Conservation (phyloP, 129 eudicot species). For the Chrysanthemum makinoi region DNA sequence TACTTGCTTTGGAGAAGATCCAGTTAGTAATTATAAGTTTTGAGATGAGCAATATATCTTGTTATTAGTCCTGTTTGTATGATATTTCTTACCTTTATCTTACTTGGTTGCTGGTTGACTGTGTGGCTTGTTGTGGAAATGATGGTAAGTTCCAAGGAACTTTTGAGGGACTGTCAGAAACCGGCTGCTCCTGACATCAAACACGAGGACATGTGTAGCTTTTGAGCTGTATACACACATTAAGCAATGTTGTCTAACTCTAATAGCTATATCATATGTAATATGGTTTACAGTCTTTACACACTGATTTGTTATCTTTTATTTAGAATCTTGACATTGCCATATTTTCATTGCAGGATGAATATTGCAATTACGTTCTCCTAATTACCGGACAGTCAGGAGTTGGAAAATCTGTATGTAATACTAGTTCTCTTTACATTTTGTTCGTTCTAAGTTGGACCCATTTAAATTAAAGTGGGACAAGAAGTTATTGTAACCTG, state of each 20-base stretch:
- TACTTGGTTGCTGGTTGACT: neutral
- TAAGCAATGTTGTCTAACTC: neutral
- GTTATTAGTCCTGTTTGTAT: neutral
- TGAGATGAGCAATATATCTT: neutral
- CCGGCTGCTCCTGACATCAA: neutral
- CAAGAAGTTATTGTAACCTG: neutral
- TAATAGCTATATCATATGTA: neutral
- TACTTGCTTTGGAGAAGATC: too few species aligned
- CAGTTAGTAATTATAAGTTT: too few species aligned
- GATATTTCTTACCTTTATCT: neutral
- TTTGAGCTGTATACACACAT: neutral
- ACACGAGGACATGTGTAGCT: neutral
- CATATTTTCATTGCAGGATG: slow-evolving; percentile 41
- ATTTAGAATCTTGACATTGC: slow-evolving; percentile 25
- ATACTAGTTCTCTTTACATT: slow-evolving; percentile 7
- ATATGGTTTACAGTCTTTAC: slow-evolving; percentile 10
- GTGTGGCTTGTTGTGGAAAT: neutral
- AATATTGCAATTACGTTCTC: slow-evolving; percentile 50
- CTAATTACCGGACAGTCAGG: slow-evolving; percentile 91
- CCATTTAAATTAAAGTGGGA: neutral
- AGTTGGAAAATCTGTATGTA: slow-evolving; percentile 94
- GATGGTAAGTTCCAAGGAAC: neutral
- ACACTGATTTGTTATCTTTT: neutral
- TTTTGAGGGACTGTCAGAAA: neutral
- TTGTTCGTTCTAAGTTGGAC: neutral